These are phyloP conservation scores for Lyophyllum shimeji DNA, from an alignment of 768 basidiomycete genomes.

Conservation along the genomic window DNA sequence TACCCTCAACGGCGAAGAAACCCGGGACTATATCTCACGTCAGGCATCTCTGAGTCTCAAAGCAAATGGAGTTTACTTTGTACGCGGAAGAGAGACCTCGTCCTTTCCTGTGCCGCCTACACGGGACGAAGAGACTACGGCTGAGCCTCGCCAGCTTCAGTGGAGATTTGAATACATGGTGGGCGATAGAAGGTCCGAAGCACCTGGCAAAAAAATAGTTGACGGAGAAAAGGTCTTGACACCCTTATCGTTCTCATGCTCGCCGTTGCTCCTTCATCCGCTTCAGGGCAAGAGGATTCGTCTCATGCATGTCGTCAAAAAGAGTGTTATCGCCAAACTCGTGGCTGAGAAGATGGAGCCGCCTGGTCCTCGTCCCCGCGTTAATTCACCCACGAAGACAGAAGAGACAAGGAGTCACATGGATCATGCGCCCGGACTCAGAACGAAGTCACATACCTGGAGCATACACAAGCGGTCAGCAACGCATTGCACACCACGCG, in stretches of 20 bases:
- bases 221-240: constrained; percentile 72
- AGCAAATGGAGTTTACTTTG: constrained; percentile 72
- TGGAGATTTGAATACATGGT: constrained; percentile 87
- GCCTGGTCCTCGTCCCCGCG: constrained; percentile 22
- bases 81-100: constrained; percentile 62
- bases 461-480: constrained; percentile 27
- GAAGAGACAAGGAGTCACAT: neutral
- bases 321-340: constrained; percentile 66
- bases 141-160: constrained; percentile 38
- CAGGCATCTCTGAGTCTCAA: constrained; percentile 73
- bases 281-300: constrained; percentile 65
- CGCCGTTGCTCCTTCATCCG: constrained; percentile 63
- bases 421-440: neutral
- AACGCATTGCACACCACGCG: constrained; percentile 22
- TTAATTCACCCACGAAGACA: neutral
- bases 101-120: constrained; percentile 18
- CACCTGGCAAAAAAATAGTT: constrained; percentile 43
- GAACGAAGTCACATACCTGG: constrained; percentile 12
- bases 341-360: constrained; percentile 60
- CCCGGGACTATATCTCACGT: constrained; percentile 72
- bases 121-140: constrained; percentile 16
- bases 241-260: constrained; percentile 75
- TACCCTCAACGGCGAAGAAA: constrained; percentile 64
- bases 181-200: constrained; percentile 51
- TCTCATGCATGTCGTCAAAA: constrained; percentile 71